Base-by-base conservation (phyloP, 441 rosid genomes). In the Rhodomyrtus psidioides region DNA sequence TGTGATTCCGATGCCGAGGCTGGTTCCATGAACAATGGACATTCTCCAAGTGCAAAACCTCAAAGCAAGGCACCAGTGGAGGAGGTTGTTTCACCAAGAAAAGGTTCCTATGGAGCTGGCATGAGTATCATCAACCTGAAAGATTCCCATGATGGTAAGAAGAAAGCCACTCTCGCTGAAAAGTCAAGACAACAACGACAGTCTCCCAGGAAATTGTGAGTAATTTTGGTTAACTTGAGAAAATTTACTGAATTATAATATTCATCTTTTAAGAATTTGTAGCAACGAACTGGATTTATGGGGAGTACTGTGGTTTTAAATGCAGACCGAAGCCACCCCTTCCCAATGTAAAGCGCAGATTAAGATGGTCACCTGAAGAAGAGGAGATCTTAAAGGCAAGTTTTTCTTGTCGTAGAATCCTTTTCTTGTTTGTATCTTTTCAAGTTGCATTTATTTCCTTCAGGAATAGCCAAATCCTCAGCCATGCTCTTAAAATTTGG, bases 371-470 rank as follows among this genome's bases (percentile, higher is more conserved):
- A 28, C 76, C 88, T 55, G 93, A 90, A 83, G 98, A 94, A 86
- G 98, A 91, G 89, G 88, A 90, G 51, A 92, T 90, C 92, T 89
- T 93, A 53, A 88, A 60, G 94, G 95, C 91, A 89, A 81, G 89
- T 58, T 34, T 86, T 87, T 85, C 16, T 51, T 54, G 60, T 28
- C 2, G 2, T 74, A 28, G 53, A 14, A 16, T 27, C 34, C 55
- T 57, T 12, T 62, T 30, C 49, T 57, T 70, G 34, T 74, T 74
- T 74, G 51, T 74, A 42, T 74, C 81, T 74, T 42, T 42, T 42
- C 51, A 74, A 6, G 81, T 74, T 74, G n/a, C 81, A 42, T 74
- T 26, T 74, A 42, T 39, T 39, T 74, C 81, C 81, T 74, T 74
- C 27, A 74, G 16, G 39, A 39, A 74, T 74, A 14, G 27, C 51